Base-by-base conservation (phyloP, 176 grass and related monocot genomes). In the Carex cristatella region DNA sequence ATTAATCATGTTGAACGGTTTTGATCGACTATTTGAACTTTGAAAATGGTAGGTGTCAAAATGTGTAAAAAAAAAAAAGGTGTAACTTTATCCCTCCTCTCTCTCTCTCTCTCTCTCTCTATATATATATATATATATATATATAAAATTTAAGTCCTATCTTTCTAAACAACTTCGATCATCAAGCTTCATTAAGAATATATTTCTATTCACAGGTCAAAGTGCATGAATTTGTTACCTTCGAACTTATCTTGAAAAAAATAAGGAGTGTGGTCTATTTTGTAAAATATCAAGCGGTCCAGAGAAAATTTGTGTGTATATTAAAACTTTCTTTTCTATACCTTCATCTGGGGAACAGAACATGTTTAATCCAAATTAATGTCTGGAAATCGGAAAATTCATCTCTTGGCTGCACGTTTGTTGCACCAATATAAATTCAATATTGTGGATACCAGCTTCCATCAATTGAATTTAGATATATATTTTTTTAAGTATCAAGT, bases 361-460 rank as follows among this genome's bases (percentile, higher is more conserved):
- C 61, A 62, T 62, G n/a, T 62, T 23, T 27, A 27, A 62, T 8
- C n/a, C 61, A 62, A 62, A 62, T 10, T 62, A 62, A 28, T 62
- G 61, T 9, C n/a, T 62, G 28, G 61, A 30, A 55, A 77, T 31
- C 13, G 11, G 49, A 32, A 32, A 73, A 49, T n/a, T 18, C 3
- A 77, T 77, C 73, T 55, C 48, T 76, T 76, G 10, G 23, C 11
- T 76, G 72, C 73, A 77, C 73, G 73, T 77, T 77, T 77, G 10
- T 28, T 5, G 72, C 72, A 77, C 48, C 72, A 77, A 56, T 77
- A 28, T 77, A 56, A 53, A 53, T 53, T 76, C 11, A 55, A 76
- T 0, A 56, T 77, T 77, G 73, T 56, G 49, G 61, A 63, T 23
- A 48, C 32, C 12, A 56, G 49, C 54, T 55, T 56, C 70, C 70